These are phyloP conservation scores for Oxyria digyna DNA, from an alignment of 148 eudicot genomes.

Conservation along the genomic window DNA sequence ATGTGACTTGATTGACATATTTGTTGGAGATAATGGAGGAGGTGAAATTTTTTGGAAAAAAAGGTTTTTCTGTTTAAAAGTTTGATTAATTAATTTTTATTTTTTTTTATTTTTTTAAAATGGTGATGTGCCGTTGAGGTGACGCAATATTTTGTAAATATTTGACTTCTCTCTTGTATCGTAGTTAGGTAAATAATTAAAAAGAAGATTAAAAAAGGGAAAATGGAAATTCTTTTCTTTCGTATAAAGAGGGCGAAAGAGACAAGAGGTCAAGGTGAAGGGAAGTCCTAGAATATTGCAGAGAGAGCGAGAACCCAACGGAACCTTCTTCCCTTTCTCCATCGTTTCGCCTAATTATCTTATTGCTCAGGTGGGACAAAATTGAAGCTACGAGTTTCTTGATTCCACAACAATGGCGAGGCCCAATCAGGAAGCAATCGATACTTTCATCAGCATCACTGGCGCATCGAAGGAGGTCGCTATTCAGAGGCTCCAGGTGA, in stretches of 20 bases:
- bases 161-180: no score
- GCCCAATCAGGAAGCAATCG: slow-evolving; percentile 59
- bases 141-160: no score
- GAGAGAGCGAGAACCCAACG: slow-evolving; percentile 6
- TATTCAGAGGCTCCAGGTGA: slow-evolving; percentile 54
- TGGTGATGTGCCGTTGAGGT: no score
- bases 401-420: slow-evolving; percentile 34
- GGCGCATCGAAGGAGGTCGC: slow-evolving; percentile 57
- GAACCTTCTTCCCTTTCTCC: no score
- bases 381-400: not conserved
- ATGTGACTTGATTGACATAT: no score
- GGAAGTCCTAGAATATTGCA: not conserved
- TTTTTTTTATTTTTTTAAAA: no score
- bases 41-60: no score
- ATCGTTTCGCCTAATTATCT: not conserved
- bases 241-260: not conserved
- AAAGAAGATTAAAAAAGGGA: not conserved
- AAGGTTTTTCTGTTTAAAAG: no score
- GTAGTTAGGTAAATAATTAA: no score
- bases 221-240: not conserved
- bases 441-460: slow-evolving; percentile 74
- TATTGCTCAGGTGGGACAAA: not conserved
- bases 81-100: no score
- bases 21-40: no score
- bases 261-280: not conserved